These are phyloP conservation scores for Glaciozyma antarctica DNA, from an alignment of 768 basidiomycete genomes.

Conservation along the genomic window DNA sequence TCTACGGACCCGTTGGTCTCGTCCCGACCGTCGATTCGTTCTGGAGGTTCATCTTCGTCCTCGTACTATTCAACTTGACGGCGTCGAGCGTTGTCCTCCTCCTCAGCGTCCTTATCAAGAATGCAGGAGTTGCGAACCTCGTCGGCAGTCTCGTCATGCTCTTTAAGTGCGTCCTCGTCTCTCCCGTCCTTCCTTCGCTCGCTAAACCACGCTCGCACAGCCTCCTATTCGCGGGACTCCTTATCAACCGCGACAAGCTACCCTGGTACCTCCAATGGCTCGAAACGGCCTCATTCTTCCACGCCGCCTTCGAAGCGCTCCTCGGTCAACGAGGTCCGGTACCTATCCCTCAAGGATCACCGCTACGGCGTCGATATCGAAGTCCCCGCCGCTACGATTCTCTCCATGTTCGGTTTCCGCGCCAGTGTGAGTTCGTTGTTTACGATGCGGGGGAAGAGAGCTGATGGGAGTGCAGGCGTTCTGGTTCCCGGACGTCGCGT, in stretches of 20 bases:
- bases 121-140: conserved; percentile 77
- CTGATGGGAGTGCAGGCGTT: conserved; percentile 50
- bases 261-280: conserved; percentile 66
- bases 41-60: conserved; percentile 96
- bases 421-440: conserved; percentile 56
- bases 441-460: too few species aligned
- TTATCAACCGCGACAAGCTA: conserved; percentile 87
- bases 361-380: conserved; percentile 91
- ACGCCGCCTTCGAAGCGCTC: conserved; percentile 93
- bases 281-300: conserved; percentile 91
- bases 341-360: conserved; percentile 81
- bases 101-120: conserved; percentile 79
- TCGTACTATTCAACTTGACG: conserved; percentile 93
- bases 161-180: conserved; percentile 67
- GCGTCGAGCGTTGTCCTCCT: conserved; percentile 86
- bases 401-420: conserved; percentile 84
- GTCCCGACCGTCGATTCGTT: conserved; percentile 80
- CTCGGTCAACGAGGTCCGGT: conserved; percentile 96
- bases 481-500: conserved; percentile 94
- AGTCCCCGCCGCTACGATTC: conserved; percentile 87
- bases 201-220: conserved; percentile 42
- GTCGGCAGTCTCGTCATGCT: conserved; percentile 95
- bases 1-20: conserved; percentile 88
- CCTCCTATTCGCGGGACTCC: conserved; percentile 83
- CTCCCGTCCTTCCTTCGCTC: neutral